phyloP scores from a whole-genome alignment of 1,284 basidiomycete species.

The Boletus subluridellus region DNA sequence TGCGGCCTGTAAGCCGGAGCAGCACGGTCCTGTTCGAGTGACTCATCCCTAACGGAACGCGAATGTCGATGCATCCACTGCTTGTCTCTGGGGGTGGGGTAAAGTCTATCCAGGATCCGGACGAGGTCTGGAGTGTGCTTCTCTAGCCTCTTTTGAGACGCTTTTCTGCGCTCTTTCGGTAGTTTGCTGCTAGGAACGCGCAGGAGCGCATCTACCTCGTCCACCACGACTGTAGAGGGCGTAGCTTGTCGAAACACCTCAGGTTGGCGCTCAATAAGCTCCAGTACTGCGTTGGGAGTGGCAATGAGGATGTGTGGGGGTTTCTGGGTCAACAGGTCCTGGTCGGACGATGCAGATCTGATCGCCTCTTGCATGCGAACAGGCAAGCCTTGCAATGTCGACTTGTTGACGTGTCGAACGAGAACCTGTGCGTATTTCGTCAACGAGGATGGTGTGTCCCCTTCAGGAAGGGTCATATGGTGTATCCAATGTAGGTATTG shows the following conservation, averaged over 20 bases:
- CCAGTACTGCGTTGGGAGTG: slow-evolving; percentile 65
- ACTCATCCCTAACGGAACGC: background rate
- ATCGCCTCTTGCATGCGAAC: slow-evolving; percentile 32
- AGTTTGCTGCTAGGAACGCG: slow-evolving; percentile 43
- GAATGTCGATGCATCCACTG: background rate
- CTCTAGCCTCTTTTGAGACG: slow-evolving; percentile 38
- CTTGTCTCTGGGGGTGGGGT: slow-evolving; percentile 22
- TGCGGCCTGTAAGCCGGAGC: slow-evolving; percentile 44
- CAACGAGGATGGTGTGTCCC: slow-evolving; percentile 33
- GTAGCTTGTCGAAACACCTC: slow-evolving; percentile 43
- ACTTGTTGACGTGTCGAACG: slow-evolving; percentile 39
- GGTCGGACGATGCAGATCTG: slow-evolving; percentile 37
- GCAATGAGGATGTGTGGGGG: slow-evolving; percentile 67
- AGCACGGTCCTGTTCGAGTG: slow-evolving; percentile 3
- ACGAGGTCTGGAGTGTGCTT: slow-evolving; percentile 58
- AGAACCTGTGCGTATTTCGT: slow-evolving; percentile 56
- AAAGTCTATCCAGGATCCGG: slow-evolving; percentile 57
- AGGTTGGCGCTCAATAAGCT: slow-evolving; percentile 47
- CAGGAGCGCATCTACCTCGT: slow-evolving; percentile 72
- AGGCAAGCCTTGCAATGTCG: slow-evolving; percentile 32
- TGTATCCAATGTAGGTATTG: slow-evolving; percentile 69
- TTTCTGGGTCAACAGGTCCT: slow-evolving; percentile 39
- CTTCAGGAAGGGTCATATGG: slow-evolving; percentile 41
- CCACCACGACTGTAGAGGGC: slow-evolving; percentile 60
- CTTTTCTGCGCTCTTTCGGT: slow-evolving; percentile 25